These are phyloP conservation scores for Bipolaris victoriae DNA, from an alignment of 2,329 filamentous ascomycete species.

Conservation along the genomic window DNA sequence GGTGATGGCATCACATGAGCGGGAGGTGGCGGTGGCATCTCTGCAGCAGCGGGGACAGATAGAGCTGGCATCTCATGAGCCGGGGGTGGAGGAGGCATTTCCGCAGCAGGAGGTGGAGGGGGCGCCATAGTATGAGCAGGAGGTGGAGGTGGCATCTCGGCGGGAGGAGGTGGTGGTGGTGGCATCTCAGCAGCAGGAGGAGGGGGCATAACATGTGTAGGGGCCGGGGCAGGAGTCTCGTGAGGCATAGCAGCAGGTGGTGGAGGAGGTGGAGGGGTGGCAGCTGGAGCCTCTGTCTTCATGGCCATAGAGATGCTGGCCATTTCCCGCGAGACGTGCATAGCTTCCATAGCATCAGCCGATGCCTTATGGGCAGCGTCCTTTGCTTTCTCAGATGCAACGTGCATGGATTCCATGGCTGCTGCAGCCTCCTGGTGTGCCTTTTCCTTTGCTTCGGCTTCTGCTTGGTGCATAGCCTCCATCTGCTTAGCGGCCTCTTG, in stretches of 20 bases:
- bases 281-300: slow-evolving; percentile 7
- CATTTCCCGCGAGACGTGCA: slow-evolving; percentile 20
- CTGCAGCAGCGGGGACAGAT: neutral
- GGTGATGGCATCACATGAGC: slow-evolving; percentile 1
- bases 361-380: slow-evolving; percentile 20
- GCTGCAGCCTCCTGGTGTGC: slow-evolving; percentile 25
- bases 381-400: slow-evolving; percentile 21
- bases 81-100: neutral
- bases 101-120: neutral
- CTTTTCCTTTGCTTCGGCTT: slow-evolving; percentile 27
- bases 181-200: slow-evolving; percentile 5
- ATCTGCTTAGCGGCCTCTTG: slow-evolving; percentile 26
- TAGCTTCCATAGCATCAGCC: slow-evolving; percentile 22
- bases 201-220: slow-evolving; percentile 4
- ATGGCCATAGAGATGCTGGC: slow-evolving; percentile 14
- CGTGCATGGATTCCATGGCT: slow-evolving; percentile 23
- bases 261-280: neutral
- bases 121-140: neutral
- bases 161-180: neutral
- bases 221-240: slow-evolving; percentile 5
- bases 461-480: slow-evolving; percentile 29
- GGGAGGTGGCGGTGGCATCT: neutral
- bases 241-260: slow-evolving; percentile 13
- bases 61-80: neutral
- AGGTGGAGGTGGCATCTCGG: slow-evolving; percentile 1